These are phyloP conservation scores for Chamaecyparis obtusa DNA, from an alignment of 75 land plant genomes.

Conservation along the genomic window DNA sequence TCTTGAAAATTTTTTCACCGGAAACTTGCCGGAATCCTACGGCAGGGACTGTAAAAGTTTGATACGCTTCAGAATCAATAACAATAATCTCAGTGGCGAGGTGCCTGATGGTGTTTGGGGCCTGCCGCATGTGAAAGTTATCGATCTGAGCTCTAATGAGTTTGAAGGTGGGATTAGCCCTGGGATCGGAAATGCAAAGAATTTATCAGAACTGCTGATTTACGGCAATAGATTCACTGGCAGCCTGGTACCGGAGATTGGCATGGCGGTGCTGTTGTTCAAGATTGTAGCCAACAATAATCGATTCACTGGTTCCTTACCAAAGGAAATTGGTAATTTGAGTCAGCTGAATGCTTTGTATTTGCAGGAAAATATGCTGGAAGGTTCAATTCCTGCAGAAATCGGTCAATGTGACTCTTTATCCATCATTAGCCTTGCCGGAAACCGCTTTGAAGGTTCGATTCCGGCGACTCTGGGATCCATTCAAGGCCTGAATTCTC, in stretches of 20 bases:
- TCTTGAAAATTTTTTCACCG: constrained; percentile 47
- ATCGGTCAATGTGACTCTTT: constrained; percentile 45
- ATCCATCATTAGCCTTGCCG: constrained; percentile 52
- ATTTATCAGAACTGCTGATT: constrained; percentile 25
- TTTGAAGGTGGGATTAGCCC: constrained; percentile 59
- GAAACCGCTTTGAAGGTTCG: constrained; percentile 42
- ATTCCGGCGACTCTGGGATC: constrained; percentile 37
- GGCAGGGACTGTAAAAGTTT: constrained; percentile 39
- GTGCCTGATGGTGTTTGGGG: constrained; percentile 58
- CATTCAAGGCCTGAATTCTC: not conserved
- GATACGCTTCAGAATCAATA: constrained; percentile 47
- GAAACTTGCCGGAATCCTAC: constrained; percentile 44
- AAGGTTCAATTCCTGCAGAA: constrained; percentile 64
- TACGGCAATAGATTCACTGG: constrained; percentile 46
- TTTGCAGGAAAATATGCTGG: constrained; percentile 49
- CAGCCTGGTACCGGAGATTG: constrained; percentile 45
- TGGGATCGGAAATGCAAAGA: constrained; percentile 37
- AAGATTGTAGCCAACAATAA: constrained; percentile 68
- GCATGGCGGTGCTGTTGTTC: constrained; percentile 33
- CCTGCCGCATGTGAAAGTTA: constrained; percentile 51
- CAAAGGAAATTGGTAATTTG: constrained; percentile 53
- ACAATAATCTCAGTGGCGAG: constrained; percentile 47
- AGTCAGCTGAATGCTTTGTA: constrained; percentile 56
- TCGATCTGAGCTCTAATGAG: constrained; percentile 50
- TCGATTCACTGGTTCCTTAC: constrained; percentile 52